Base-by-base conservation (phyloP, 73 alveolate genomes). In the Paramecium tetraurelia region DNA sequence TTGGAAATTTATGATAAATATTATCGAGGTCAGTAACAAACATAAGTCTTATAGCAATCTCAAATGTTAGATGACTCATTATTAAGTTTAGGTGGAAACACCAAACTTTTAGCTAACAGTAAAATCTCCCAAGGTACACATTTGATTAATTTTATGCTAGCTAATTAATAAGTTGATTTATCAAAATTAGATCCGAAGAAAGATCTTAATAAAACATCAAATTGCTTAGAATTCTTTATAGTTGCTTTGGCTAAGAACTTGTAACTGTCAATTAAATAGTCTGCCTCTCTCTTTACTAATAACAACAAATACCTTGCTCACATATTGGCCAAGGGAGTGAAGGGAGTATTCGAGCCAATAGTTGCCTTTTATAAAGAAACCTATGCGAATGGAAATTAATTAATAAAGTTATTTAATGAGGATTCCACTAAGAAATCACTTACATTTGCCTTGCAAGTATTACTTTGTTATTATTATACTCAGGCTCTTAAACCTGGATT, bases 201-300 rank as follows among this genome's bases (percentile, higher is more conserved):
- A 40, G 89, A 92, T 24, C 36, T 93, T n/a, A 69, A 21, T 29
- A 83, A 86, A 76, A 53, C 95, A 7, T 35, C 77, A 8, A 88
- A 77, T 43, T 90, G 95, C 35, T 94, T 98, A 59, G 99, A 98
- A 92, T 98, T 95, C 94, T 94, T 98, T 41, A 90, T 98, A 14
- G 95, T 96, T 1, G 95, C 98, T 18, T 93, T 98, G 31, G 96
- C 98, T 27, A 94, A 96, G 90, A 80, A 96, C 41, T 93, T 98
- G 95, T 92, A 95, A 22, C 93, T 98, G 93, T 95, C 93, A 71
- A 97, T 99, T 2, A 96, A 98, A 70, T 96, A 98, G 95, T 98
- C 99, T 18, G 99, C 99, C 7, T 98, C 99, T 36, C 92, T 98
- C 72, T 96, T 98, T 69, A 92, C 99, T 27, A 96, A 98, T 93